Evolutionary conservation across 495 filamentous ascomycete genomes (phyloP).

Genomic region (Aspergillus wentii): DNA sequence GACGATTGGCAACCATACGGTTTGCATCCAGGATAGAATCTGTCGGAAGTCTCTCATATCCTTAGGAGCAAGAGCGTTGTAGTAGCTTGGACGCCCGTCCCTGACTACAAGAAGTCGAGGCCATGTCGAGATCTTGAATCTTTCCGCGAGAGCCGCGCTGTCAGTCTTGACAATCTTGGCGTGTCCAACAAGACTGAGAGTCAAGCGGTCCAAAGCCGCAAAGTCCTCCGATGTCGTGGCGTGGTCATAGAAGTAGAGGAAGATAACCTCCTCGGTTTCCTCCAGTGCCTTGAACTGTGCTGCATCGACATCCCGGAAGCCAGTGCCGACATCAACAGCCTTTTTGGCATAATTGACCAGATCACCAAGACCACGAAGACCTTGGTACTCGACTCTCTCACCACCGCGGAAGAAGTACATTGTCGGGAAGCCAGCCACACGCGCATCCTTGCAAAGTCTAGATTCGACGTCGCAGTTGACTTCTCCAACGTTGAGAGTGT

Average conservation of each 20-base stretch:
- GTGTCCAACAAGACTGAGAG: conserved; percentile 81
- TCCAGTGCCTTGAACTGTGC: conserved; percentile 77
- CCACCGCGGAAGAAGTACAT: conserved; percentile 91
- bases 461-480: conserved; percentile 88
- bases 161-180: conserved; percentile 88
- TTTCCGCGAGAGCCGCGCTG: conserved; percentile 62
- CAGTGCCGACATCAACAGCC: conserved; percentile 70
- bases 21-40: conserved; percentile 89
- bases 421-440: conserved; percentile 75
- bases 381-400: conserved; percentile 88
- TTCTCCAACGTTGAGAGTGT: conserved; percentile 84
- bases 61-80: conserved; percentile 72
- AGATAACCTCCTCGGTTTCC: conserved; percentile 90
- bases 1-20: conserved; percentile 95
- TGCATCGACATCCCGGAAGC: conserved; percentile 74
- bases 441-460: conserved; percentile 83
- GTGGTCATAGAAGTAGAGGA: conserved; percentile 94
- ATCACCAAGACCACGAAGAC: conserved; percentile 88
- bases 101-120: conserved; percentile 84
- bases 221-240: conserved; percentile 93
- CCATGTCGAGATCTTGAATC: conserved; percentile 95
- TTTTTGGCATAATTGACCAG: conserved; percentile 81
- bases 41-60: conserved; percentile 84
- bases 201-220: conserved; percentile 75
- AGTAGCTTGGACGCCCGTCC: conserved; percentile 84